phyloP scores from a whole-genome alignment of 129 eudicot species.

The Apium graveolens region DNA sequence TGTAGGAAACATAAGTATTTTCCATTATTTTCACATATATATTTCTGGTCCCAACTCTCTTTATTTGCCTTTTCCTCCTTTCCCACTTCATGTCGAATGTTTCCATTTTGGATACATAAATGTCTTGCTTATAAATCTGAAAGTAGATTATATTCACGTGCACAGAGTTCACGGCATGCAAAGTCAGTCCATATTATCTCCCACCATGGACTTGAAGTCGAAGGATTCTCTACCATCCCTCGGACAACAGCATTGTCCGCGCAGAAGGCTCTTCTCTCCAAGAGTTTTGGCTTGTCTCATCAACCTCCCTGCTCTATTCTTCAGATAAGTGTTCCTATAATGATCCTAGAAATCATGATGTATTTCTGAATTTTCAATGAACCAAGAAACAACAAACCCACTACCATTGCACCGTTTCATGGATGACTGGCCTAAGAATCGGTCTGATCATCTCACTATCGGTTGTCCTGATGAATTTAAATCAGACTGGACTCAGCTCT shows the following conservation, averaged over 20 bases:
- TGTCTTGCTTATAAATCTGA: not conserved
- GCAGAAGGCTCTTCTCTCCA: slow-evolving; percentile 26
- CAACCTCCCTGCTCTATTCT: slow-evolving; percentile 43
- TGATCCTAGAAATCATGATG: slow-evolving; percentile 25
- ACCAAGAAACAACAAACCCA: slow-evolving; percentile 34
- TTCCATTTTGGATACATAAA: not conserved
- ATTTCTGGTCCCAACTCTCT: not conserved
- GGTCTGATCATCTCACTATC: slow-evolving; percentile 25
- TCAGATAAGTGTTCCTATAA: slow-evolving; percentile 32
- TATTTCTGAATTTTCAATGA: slow-evolving; percentile 32
- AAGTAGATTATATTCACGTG: not conserved
- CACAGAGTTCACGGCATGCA: slow-evolving; percentile 43
- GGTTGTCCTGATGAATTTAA: slow-evolving; percentile 54
- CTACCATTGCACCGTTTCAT: slow-evolving; percentile 43
- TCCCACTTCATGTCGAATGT: not conserved
- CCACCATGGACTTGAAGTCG: slow-evolving; percentile 20
- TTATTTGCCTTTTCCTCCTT: not conserved
- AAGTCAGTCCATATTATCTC: slow-evolving; percentile 29
- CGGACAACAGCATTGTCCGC: slow-evolving; percentile 26
- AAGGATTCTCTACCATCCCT: slow-evolving; percentile 29
- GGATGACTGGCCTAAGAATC: slow-evolving; percentile 59
- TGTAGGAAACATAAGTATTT: slow-evolving; percentile 6
- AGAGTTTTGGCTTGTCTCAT: slow-evolving; percentile 35
- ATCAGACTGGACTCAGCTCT: slow-evolving; percentile 86
- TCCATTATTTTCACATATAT: not conserved